Base-by-base conservation (phyloP, 805 yeast genomes). In the Sugiyamaella qingdaonensis region DNA sequence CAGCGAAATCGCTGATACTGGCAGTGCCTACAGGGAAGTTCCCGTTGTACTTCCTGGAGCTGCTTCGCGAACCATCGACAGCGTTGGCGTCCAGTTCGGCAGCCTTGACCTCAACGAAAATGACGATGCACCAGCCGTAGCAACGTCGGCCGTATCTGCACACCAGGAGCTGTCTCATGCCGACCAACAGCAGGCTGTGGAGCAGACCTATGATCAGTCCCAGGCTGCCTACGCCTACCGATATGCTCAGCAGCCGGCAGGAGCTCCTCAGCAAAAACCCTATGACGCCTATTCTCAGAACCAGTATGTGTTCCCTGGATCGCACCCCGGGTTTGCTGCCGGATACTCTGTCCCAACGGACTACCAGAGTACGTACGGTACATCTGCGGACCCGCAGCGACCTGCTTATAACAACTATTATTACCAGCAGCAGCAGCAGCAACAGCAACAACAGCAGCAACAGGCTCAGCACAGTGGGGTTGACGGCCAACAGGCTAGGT, bases 51-150 rank as follows among this genome's bases (percentile, higher is more conserved):
- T 83, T 65, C 87, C 87, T 58, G 71, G 73, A 42, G 68, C 77
- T 36, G 72, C 78, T 44, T 49, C 60, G 33, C 67, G 64, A 57
- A 72, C 77, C 53, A 66, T 75, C 50, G 73, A 71, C 63, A 69
- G 77, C 47, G 78, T 79, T 29, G 84, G 82, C 58, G 82, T 83
- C 39, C 81, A 85, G 33, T 82, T 83, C 61, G 88, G 88, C 53
- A 79, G 85, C 10, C 71, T 81, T 59, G 68, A 78, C 24, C 69
- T 79, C 54, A 73, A 71, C 44, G 79, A 75, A 32, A 74, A 72
- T 29, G 66, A 62, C 58, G 56, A 63, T 55, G 29, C 49, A 10
- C 49, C 34, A 5, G 18, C 34, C 2, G 44, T 19, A n/a, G 43
- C n/a, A 29, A 32, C 39, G 2, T 10, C 51, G 8, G 33, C 18